These are phyloP conservation scores for Dryadomyces sulphureus DNA, from an alignment of 2,329 filamentous ascomycete species.

Conservation along the genomic window DNA sequence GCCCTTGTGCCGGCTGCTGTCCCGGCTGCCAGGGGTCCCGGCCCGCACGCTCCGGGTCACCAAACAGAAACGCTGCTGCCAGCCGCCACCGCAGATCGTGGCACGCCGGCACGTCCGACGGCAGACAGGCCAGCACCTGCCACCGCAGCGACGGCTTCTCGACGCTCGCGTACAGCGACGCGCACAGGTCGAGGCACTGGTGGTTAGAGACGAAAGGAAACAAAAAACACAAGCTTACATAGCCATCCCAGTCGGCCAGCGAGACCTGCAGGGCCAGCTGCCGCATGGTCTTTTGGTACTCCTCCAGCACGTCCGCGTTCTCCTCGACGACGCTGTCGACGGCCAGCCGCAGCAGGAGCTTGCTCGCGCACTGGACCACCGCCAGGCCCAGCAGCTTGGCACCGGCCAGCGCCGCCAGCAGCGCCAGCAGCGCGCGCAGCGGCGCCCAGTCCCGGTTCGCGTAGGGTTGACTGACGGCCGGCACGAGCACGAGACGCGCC, in stretches of 20 bases:
- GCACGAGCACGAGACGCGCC: constrained; percentile 8
- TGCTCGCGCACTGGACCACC: constrained; percentile 24
- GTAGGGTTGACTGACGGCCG: constrained; percentile 12
- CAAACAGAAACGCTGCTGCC: constrained; percentile 48
- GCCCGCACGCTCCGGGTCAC: constrained; percentile 26
- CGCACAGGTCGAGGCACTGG: constrained; percentile 32
- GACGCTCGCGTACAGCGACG: constrained; percentile 31
- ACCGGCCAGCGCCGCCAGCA: constrained; percentile 24
- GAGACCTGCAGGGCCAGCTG: constrained; percentile 28
- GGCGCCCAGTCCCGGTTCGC: constrained; percentile 27
- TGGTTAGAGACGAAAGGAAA: not conserved
- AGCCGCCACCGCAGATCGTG: constrained; percentile 52
- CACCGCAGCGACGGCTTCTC: constrained; percentile 35
- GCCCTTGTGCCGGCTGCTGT: constrained; percentile 28
- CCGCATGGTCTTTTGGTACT: constrained; percentile 27
- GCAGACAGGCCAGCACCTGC: constrained; percentile 43
- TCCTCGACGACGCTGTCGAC: constrained; percentile 35
- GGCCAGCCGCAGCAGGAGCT: constrained; percentile 37
- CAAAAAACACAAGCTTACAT: constrained; percentile 21
- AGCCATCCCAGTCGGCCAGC: constrained; percentile 18
- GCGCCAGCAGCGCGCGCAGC: constrained; percentile 26
- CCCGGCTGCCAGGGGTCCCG: constrained; percentile 24
- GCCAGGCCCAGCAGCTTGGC: constrained; percentile 15
- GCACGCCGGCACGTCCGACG: constrained; percentile 30
- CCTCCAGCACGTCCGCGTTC: constrained; percentile 24